phyloP scores from a whole-genome alignment of 257 asterid species.

The Nicotiana noctiflora region DNA sequence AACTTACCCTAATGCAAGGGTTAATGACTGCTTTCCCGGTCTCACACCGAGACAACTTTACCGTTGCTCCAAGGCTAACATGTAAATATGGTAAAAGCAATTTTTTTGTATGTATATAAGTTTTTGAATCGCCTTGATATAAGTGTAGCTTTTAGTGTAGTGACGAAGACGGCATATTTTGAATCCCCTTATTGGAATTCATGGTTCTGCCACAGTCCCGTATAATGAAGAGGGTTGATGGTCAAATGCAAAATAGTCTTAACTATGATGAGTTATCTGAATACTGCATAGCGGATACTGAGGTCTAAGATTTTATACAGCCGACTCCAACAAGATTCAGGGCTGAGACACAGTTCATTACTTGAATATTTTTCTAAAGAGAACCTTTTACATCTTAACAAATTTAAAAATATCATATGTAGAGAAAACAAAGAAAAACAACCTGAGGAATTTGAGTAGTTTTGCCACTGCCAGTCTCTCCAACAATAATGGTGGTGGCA shows the following conservation, averaged over 20 bases:
- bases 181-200: not conserved
- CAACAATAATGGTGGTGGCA: constrained; percentile 83
- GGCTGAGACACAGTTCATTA: not conserved
- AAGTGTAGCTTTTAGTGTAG: not conserved
- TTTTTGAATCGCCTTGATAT: not conserved
- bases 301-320: not conserved
- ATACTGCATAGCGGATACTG: not conserved
- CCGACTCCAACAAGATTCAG: not conserved
- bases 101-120: not conserved
- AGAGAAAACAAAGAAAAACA: not conserved
- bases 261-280: not conserved
- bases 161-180: not conserved
- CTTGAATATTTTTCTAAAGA: not conserved
- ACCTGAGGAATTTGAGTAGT: constrained; percentile 99
- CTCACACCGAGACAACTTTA: too few species aligned
- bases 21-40: too few species aligned
- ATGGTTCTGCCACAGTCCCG: not conserved
- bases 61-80: not conserved
- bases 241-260: not conserved
- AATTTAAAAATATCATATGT: not conserved
- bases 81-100: not conserved
- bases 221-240: not conserved
- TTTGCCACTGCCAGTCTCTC: constrained; percentile 97
- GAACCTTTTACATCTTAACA: not conserved
- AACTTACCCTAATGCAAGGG: too few species aligned